Evolutionary conservation across 208 protist genomes (phyloP).

Genomic region (Leishmania aethiopica): DNA sequence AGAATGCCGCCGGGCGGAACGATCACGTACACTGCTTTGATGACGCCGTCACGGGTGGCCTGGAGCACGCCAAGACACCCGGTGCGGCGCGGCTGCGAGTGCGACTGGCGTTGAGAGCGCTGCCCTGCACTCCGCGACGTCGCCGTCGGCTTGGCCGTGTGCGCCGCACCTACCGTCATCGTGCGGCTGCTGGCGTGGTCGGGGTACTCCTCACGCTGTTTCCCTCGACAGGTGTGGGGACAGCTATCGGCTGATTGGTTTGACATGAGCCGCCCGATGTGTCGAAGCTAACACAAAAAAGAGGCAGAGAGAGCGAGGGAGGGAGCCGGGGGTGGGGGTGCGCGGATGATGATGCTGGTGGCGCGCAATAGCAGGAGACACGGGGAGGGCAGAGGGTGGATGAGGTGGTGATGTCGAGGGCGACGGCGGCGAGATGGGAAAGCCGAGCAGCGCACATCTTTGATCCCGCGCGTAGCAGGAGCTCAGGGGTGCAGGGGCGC

Average conservation of each 20-base stretch:
- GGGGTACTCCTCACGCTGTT: not conserved
- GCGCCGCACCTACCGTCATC: not conserved
- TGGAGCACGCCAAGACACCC: conserved; percentile 6
- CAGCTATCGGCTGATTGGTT: not conserved
- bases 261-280: not conserved
- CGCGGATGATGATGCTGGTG: not conserved
- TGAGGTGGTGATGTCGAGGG: not conserved
- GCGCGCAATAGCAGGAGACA: not conserved
- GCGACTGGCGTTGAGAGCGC: conserved; percentile 3
- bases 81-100: not conserved
- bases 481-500: no score
- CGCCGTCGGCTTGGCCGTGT: not conserved
- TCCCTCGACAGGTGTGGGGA: not conserved
- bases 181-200: not conserved
- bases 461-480: no score
- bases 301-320: not conserved
- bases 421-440: not conserved
- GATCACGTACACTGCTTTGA: conserved; percentile 16
- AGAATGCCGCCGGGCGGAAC: conserved; percentile 42
- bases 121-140: not conserved
- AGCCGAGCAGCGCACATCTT: not conserved
- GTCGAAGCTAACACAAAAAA: not conserved
- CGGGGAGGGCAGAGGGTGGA: conserved; percentile 2
- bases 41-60: not conserved
- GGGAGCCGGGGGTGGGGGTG: not conserved